Evolutionary conservation across 805 yeast genomes (phyloP).

Genomic region (Ogataea ganodermae): DNA sequence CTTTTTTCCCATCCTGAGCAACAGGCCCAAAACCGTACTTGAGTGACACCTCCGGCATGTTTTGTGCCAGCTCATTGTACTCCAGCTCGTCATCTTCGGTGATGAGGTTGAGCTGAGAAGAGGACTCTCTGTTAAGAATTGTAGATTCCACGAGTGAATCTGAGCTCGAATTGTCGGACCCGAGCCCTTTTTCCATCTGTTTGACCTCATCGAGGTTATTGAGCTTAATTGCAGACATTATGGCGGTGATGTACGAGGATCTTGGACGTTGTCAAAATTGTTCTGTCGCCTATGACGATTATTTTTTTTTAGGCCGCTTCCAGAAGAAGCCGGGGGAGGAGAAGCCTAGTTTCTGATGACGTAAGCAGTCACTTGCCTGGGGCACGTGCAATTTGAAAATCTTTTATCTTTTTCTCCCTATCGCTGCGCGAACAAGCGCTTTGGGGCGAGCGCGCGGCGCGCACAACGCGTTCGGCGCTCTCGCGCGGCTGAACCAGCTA

Average conservation of each 20-base stretch:
- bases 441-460: too few species aligned
- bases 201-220: conserved; percentile 20
- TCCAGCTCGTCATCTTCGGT: conserved; percentile 15
- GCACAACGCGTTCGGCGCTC: too few species aligned
- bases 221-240: conserved; percentile 19
- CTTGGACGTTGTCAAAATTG: too few species aligned
- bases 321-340: not conserved
- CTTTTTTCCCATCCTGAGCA: conserved; percentile 30
- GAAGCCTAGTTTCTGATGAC: not conserved
- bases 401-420: too few species aligned
- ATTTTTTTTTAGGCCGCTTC: not conserved
- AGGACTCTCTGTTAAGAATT: conserved; percentile 15
- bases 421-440: too few species aligned
- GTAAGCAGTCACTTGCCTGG: not conserved
- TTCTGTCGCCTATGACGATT: too few species aligned
- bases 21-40: conserved; percentile 33
- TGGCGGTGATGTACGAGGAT: not conserved
- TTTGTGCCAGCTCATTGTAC: conserved; percentile 13
- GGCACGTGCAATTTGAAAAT: not conserved
- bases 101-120: conserved; percentile 16
- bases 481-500: too few species aligned
- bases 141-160: conserved; percentile 13
- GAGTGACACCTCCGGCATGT: conserved; percentile 32
- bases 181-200: conserved; percentile 11
- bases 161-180: conserved; percentile 3